These are phyloP conservation scores for Groenewaldozyma auringiensis DNA, from an alignment of 1,139 yeast species.

Conservation along the genomic window DNA sequence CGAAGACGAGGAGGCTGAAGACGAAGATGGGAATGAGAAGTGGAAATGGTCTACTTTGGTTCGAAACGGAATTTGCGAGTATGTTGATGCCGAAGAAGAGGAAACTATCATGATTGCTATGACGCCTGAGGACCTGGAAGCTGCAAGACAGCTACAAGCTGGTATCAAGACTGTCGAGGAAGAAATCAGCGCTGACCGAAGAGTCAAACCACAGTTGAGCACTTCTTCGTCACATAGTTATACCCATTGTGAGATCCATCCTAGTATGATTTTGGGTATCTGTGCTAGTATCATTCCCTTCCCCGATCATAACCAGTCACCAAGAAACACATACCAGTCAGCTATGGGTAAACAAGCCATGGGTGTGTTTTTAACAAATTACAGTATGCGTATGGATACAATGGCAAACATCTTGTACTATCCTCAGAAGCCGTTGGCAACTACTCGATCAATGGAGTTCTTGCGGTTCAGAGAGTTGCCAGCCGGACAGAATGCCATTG, in stretches of 20 bases:
- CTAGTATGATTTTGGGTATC: slow-evolving; percentile 97
- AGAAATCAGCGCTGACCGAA: slow-evolving; percentile 70
- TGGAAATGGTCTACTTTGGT: slow-evolving; percentile 71
- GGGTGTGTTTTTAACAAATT: slow-evolving; percentile 98
- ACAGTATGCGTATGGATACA: slow-evolving; percentile 96
- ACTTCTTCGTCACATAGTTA: slow-evolving; percentile 66
- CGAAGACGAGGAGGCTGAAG: slow-evolving; percentile 32
- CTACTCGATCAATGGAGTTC: slow-evolving; percentile 98
- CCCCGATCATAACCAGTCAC: slow-evolving; percentile 99
- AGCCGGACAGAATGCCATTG: slow-evolving; percentile 98
- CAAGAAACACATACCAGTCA: slow-evolving; percentile 97
- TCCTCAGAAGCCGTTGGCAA: slow-evolving; percentile 98
- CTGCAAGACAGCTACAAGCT: slow-evolving; percentile 49
- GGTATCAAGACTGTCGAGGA: slow-evolving; percentile 38
- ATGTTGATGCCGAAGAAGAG: slow-evolving; percentile 96
- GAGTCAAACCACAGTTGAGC: slow-evolving; percentile 66
- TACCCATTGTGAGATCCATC: slow-evolving; percentile 98
- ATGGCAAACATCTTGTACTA: slow-evolving; percentile 97
- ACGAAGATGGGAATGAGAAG: slow-evolving; percentile 30
- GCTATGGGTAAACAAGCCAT: slow-evolving; percentile 99
- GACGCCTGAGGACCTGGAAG: slow-evolving; percentile 94
- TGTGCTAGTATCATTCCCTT: slow-evolving; percentile 98
- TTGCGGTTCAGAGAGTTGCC: slow-evolving; percentile 96
- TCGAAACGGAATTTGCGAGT: slow-evolving; percentile 81
- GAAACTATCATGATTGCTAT: slow-evolving; percentile 97